Percentiles rank a stretch among this genome's conserved stretches.
Evolutionary conservation across 2,329 filamentous ascomycete species (phyloP).

Genomic region (Elsinoe perseae): DNA sequence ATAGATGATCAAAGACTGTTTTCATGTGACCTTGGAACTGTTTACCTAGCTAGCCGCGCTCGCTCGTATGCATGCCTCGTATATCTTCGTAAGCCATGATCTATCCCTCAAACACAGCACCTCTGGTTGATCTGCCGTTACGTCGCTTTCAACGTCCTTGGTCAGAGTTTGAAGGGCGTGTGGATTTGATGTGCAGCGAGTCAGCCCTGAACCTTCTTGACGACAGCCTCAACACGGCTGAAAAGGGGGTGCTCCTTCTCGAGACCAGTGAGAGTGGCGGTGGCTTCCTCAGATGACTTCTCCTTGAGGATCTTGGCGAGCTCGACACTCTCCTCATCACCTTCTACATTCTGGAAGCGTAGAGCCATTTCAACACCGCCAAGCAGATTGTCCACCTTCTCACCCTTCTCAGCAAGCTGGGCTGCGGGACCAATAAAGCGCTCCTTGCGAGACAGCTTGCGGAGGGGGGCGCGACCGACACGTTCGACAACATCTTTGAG

Average conservation of each 20-base stretch:
- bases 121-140: not conserved
- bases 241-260: conserved; percentile 70
- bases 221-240: conserved; percentile 64
- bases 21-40: not conserved
- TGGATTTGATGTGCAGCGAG: not conserved
- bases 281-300: conserved; percentile 64
- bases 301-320: conserved; percentile 78
- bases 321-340: conserved; percentile 80
- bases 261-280: conserved; percentile 73
- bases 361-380: conserved; percentile 85
- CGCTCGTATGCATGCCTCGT: conserved; percentile 1
- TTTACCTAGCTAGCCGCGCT: conserved; percentile 6
- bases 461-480: conserved; percentile 86
- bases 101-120: not conserved
- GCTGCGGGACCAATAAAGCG: conserved; percentile 89
- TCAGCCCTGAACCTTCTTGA: conserved; percentile 66
- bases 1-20: not conserved
- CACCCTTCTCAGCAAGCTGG: conserved; percentile 73
- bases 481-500: conserved; percentile 90
- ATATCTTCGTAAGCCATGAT: conserved; percentile 10
- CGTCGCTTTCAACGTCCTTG: not conserved
- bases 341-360: conserved; percentile 89
- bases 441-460: conserved; percentile 91
- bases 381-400: conserved; percentile 65
- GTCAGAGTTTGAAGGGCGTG: not conserved